Conservation (phyloP, 2,329 filamentous ascomycete genomes). For the Cyphellophora attinorum region DNA sequence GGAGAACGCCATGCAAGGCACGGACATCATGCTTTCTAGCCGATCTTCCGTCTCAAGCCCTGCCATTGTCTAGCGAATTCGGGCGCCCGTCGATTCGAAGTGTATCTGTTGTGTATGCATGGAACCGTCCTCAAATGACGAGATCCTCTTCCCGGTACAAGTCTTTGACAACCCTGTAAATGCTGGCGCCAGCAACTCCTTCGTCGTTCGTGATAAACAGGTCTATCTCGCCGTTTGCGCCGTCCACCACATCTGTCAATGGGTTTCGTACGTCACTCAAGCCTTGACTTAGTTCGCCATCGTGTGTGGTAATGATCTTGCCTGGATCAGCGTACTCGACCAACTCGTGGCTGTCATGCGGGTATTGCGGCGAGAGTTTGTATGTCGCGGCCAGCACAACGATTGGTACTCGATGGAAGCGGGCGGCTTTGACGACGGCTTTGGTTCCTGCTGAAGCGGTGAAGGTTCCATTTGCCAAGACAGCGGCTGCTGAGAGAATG, state of each 20-base stretch:
- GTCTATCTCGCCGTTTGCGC: constrained; percentile 55
- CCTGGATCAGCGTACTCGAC: constrained; percentile 81
- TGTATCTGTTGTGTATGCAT: background rate
- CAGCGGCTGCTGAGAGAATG: constrained; percentile 75
- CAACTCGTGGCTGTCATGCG: constrained; percentile 69
- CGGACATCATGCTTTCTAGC: no score
- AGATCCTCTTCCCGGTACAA: constrained; percentile 57
- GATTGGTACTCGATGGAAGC: constrained; percentile 71
- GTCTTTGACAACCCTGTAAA: constrained; percentile 56
- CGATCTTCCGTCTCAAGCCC: no score
- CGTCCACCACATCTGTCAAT: constrained; percentile 71
- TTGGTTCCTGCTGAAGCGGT: constrained; percentile 76
- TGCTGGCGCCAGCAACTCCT: constrained; percentile 45
- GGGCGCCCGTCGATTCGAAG: no score
- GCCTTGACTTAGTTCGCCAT: constrained; percentile 64
- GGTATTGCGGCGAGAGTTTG: constrained; percentile 83
- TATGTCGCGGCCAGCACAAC: constrained; percentile 86
- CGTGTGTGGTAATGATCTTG: constrained; percentile 65
- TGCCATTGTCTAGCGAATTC: no score
- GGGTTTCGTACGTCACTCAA: constrained; percentile 58
- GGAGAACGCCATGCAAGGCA: no score
- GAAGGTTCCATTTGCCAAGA: constrained; percentile 79
- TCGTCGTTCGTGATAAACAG: constrained; percentile 73
- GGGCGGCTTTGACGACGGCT: constrained; percentile 75
- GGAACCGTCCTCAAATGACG: constrained; percentile 26